A percentile compares a stretch with the other conserved stretches of the same genome.
Evolutionary conservation across 73 alveolate genomes (phyloP).

Genomic region (Uronychia binucleata): DNA sequence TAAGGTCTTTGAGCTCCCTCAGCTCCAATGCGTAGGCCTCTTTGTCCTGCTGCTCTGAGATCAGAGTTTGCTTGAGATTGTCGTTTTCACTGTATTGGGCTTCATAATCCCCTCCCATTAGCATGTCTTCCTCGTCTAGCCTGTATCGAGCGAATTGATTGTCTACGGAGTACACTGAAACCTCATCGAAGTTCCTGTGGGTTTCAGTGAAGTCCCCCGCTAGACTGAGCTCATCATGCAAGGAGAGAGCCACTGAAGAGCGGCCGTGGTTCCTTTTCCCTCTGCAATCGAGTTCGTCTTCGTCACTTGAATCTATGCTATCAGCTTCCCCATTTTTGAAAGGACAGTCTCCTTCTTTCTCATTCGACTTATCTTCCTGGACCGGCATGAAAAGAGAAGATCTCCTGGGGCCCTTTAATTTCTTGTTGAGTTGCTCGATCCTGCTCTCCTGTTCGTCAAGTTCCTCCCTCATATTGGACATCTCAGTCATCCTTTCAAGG

Average conservation of each 20-base stretch:
- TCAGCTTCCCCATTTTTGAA: background rate
- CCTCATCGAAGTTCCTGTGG: background rate
- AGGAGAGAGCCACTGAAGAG: background rate
- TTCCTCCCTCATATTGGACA: background rate
- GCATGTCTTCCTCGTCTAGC: background rate
- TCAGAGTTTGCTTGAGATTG: too few relatives aligned
- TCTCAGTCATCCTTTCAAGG: background rate
- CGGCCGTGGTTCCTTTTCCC: background rate
- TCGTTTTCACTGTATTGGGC: too few relatives aligned
- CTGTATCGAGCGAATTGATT: background rate
- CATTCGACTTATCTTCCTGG: background rate
- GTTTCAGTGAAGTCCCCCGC: background rate
- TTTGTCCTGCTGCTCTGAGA: too few relatives aligned
- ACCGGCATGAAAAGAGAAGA: background rate
- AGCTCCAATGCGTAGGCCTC: background rate
- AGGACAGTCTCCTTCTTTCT: background rate
- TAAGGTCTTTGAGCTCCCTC: background rate
- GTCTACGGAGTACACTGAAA: background rate
- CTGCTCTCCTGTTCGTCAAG: background rate
- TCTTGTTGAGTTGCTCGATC: background rate
- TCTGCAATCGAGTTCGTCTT: background rate
- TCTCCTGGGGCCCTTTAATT: background rate
- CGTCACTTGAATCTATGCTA: background rate
- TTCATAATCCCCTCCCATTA: too few relatives aligned
- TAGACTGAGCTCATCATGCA: conserved; percentile 1